Conservation (phyloP, 176 grass and related monocot species). For the Cenchrus americanus region DNA sequence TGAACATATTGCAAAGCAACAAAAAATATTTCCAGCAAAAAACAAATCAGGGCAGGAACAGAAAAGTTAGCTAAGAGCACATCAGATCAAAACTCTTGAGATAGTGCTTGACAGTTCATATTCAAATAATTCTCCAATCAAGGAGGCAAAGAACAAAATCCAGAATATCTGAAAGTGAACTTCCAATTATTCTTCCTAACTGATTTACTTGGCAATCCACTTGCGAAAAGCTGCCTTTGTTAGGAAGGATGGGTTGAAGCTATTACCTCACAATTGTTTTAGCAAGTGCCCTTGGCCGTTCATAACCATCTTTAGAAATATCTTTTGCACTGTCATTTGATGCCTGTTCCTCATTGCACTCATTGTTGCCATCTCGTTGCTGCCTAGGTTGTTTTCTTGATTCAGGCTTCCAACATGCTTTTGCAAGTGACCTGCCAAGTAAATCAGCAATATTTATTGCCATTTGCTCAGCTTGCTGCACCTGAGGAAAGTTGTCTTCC, state of each 20-base stretch:
- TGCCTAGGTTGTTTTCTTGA: slow-evolving; percentile 65
- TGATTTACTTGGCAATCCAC: slow-evolving; percentile 19
- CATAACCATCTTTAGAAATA: slow-evolving; percentile 37
- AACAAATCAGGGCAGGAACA: not conserved
- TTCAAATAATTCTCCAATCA: not conserved
- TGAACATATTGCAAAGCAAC: slow-evolving; percentile 6
- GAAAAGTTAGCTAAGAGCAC: slow-evolving; percentile 25
- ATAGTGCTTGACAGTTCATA: not conserved
- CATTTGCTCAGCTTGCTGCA: slow-evolving; percentile 84
- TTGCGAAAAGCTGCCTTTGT: slow-evolving; percentile 2
- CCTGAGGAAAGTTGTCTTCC: slow-evolving; percentile 80
- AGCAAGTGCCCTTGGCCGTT: slow-evolving; percentile 50
- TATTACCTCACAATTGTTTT: slow-evolving; percentile 56
- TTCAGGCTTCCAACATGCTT: slow-evolving; percentile 84
- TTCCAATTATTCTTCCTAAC: not conserved
- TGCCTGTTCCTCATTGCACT: slow-evolving; percentile 29
- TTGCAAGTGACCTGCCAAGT: slow-evolving; percentile 77
- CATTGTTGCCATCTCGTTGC: slow-evolving; percentile 23
- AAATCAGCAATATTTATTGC: slow-evolving; percentile 80
- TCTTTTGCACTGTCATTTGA: slow-evolving; percentile 41
- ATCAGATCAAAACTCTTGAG: not conserved
- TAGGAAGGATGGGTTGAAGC: slow-evolving; percentile 20
- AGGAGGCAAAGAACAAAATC: slow-evolving; percentile 8
- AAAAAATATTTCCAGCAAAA: slow-evolving; percentile 21
- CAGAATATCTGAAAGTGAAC: slow-evolving; percentile 1